These are phyloP conservation scores for Saraca asoca DNA, from an alignment of 331 rosid species.

Conservation along the genomic window DNA sequence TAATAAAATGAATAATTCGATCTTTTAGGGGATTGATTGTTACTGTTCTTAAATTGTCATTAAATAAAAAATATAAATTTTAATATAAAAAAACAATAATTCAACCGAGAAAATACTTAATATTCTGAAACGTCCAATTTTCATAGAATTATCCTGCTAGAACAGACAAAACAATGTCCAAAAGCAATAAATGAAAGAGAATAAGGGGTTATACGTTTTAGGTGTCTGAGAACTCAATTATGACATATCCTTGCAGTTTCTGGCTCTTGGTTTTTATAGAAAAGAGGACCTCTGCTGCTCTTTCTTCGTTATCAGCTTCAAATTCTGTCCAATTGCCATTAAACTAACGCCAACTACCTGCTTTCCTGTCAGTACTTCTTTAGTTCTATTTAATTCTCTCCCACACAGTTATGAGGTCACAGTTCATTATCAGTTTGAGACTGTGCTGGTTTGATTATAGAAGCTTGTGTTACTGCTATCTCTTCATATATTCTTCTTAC, in stretches of 20 bases:
- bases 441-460: constrained; percentile 34
- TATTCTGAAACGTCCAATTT: no score
- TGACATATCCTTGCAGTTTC: constrained; percentile 25
- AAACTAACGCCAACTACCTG: constrained; percentile 43
- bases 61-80: no score
- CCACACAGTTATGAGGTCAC: constrained; percentile 40
- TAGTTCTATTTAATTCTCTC: constrained; percentile 40
- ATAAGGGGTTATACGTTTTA: constrained; percentile 35
- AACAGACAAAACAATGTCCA: constrained; percentile 38
- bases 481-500: no score
- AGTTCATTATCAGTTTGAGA: constrained; percentile 29
- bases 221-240: constrained; percentile 42
- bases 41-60: no score
- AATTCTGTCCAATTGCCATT: constrained; percentile 34
- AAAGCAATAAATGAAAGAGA: constrained; percentile 49
- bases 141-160: no score
- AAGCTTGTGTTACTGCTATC: no score
- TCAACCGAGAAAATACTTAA: no score
- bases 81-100: no score
- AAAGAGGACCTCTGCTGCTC: constrained; percentile 43
- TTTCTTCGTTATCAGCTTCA: neutral
- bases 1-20: no score
- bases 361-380: constrained; percentile 32
- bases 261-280: constrained; percentile 52
- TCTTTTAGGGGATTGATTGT: no score